phyloP scores from a whole-genome alignment of 306 rosid species.

The barrel medic (Medicago truncatula) region DNA sequence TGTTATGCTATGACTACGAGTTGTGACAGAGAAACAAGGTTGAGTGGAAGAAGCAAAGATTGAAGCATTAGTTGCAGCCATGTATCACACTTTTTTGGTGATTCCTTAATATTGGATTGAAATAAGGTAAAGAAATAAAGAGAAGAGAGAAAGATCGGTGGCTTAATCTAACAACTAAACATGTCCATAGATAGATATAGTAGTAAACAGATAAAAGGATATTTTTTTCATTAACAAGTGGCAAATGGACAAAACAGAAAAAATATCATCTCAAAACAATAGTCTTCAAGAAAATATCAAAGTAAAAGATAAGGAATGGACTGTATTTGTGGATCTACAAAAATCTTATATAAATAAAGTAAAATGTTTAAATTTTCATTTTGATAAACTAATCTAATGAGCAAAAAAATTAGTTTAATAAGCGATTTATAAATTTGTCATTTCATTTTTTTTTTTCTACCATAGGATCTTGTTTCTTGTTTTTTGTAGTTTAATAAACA shows the following conservation, averaged over 20 bases:
- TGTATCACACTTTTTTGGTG: constrained; percentile 41
- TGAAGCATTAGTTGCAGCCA: constrained; percentile 71
- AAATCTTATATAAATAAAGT: neutral
- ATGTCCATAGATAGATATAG: constrained; percentile 17
- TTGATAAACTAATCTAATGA: neutral
- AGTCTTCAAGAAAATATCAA: constrained; percentile 25
- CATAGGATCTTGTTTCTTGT: too few relatives aligned
- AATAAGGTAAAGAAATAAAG: neutral
- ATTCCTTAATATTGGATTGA: constrained; percentile 15
- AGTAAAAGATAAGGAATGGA: constrained; percentile 4
- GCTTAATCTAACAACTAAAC: neutral
- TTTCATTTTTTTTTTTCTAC: too few relatives aligned
- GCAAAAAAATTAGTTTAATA: neutral
- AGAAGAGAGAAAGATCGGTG: neutral
- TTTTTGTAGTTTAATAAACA: too few relatives aligned
- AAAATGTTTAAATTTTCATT: neutral
- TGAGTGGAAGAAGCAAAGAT: constrained; percentile 62
- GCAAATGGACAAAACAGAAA: constrained; percentile 16
- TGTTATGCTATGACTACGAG: constrained; percentile 35
- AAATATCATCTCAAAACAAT: neutral
- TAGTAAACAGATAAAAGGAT: constrained; percentile 22
- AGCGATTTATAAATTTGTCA: neutral
- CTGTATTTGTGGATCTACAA: neutral
- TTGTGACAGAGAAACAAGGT: constrained; percentile 48
- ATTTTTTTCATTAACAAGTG: constrained; percentile 40